These are phyloP conservation scores for Lanmaoa rubissima DNA, from an alignment of 768 basidiomycete genomes.

Conservation along the genomic window DNA sequence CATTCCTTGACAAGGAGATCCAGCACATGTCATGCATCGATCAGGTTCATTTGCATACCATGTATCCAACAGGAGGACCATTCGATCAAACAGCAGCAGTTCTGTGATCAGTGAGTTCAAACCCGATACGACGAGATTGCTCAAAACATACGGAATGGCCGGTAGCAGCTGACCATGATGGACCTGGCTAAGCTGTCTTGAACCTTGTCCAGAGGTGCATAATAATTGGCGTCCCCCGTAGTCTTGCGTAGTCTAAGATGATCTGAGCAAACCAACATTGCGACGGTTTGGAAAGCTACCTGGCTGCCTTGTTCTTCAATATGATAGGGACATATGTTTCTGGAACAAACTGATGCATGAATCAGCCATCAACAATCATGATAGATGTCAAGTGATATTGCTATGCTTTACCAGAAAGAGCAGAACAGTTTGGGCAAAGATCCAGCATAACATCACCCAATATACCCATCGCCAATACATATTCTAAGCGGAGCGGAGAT, in stretches of 20 bases:
- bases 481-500: slow-evolving; percentile 36
- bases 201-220: slow-evolving; percentile 57
- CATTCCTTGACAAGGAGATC: slow-evolving; percentile 30
- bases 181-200: slow-evolving; percentile 44
- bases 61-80: slow-evolving; percentile 68
- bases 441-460: slow-evolving; percentile 69
- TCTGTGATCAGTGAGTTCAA: slow-evolving; percentile 36
- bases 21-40: background rate
- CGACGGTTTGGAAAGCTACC: slow-evolving; percentile 31
- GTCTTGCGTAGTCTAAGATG: slow-evolving; percentile 44
- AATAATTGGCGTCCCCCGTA: slow-evolving; percentile 53
- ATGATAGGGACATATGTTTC: slow-evolving; percentile 72
- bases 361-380: background rate
- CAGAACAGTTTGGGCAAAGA: slow-evolving; percentile 48
- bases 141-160: slow-evolving; percentile 62
- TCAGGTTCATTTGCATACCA: slow-evolving; percentile 46
- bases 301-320: slow-evolving; percentile 55
- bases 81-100: slow-evolving; percentile 63
- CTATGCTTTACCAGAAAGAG: slow-evolving; percentile 47
- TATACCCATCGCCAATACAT: slow-evolving; percentile 77
- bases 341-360: slow-evolving; percentile 51
- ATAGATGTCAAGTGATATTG: too few species aligned
- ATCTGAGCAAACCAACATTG: background rate
- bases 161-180: slow-evolving; percentile 58
- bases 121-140: too few species aligned